Evolutionary conservation across 1,139 yeast genomes (phyloP).

Genomic region (Geotrichum klebahnii): DNA sequence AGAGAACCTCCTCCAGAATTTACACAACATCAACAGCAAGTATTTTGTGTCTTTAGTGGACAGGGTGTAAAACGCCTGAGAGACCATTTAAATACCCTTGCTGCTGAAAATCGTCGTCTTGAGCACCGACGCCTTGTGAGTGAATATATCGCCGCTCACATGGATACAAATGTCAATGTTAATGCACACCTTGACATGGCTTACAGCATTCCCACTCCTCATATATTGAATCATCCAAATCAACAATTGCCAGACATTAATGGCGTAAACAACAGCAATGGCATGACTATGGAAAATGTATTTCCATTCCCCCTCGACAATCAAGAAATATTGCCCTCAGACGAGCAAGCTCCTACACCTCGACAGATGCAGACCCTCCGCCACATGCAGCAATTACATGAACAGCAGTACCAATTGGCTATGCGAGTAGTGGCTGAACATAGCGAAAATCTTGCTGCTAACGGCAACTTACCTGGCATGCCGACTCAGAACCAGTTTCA

Average conservation of each 20-base stretch:
- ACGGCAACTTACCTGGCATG: background rate
- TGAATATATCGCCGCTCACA: background rate
- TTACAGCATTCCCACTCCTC: background rate
- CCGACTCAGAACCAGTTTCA: slow-evolving; percentile 6
- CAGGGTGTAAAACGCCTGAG: slow-evolving; percentile 75
- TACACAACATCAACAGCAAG: slow-evolving; percentile 76
- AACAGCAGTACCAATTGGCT: background rate
- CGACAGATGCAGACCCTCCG: background rate
- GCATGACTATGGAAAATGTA: background rate
- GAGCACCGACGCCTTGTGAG: background rate
- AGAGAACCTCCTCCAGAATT: slow-evolving; percentile 93
- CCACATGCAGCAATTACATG: background rate
- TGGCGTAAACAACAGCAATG: background rate
- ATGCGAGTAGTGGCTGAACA: background rate
- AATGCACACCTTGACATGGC: background rate
- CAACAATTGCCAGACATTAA: background rate
- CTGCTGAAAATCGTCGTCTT: background rate
- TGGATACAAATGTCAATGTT: background rate
- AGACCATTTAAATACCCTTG: slow-evolving; percentile 49
- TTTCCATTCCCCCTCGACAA: background rate
- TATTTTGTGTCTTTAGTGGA: slow-evolving; percentile 92
- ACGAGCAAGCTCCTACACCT: background rate
- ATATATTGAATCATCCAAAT: background rate
- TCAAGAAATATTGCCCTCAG: background rate
- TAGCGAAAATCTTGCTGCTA: background rate